Conservation (phyloP, 2,329 filamentous ascomycete genomes). For the Penicillium sp. region DNA sequence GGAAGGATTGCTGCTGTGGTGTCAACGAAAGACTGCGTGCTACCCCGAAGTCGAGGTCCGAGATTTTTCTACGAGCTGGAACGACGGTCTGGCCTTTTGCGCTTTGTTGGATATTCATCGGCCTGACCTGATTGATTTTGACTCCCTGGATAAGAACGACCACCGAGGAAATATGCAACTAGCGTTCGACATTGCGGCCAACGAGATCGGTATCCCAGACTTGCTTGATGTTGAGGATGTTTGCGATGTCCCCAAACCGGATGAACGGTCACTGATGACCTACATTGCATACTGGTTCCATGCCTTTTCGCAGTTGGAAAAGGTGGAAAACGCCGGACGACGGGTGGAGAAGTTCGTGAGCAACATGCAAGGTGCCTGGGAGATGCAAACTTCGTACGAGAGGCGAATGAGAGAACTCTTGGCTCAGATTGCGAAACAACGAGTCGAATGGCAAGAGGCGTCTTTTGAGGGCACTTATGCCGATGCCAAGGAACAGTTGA, state of each 20-base stretch:
- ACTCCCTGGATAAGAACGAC: slow-evolving; percentile 87
- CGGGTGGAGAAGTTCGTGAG: slow-evolving; percentile 97
- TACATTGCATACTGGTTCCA: slow-evolving; percentile 99
- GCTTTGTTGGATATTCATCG: slow-evolving; percentile 94
- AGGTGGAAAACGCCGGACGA: slow-evolving; percentile 93
- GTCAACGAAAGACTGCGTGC: slow-evolving; percentile 96
- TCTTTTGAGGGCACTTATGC: slow-evolving; percentile 86
- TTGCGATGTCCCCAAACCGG: slow-evolving; percentile 90
- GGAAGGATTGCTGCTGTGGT: slow-evolving; percentile 92
- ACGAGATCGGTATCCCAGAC: slow-evolving; percentile 95
- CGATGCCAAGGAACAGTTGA: slow-evolving; percentile 84
- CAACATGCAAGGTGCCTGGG: slow-evolving; percentile 99
- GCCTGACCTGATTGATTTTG: slow-evolving; percentile 95
- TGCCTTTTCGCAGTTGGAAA: slow-evolving; percentile 97
- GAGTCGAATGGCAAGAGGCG: slow-evolving; percentile 70
- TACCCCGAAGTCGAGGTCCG: slow-evolving; percentile 95
- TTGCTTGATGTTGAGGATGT: slow-evolving; percentile 97
- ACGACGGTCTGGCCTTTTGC: slow-evolving; percentile 94
- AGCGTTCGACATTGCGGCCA: slow-evolving; percentile 91
- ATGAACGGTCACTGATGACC: slow-evolving; percentile 96
- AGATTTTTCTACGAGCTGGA: slow-evolving; percentile 96
- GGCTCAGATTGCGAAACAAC: slow-evolving; percentile 68
- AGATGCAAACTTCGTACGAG: slow-evolving; percentile 98
- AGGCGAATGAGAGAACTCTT: slow-evolving; percentile 81
- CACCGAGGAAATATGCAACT: slow-evolving; percentile 97